Evolutionary conservation across 1,139 yeast genomes (phyloP).

Genomic region (Yamadazyma atlantica): DNA sequence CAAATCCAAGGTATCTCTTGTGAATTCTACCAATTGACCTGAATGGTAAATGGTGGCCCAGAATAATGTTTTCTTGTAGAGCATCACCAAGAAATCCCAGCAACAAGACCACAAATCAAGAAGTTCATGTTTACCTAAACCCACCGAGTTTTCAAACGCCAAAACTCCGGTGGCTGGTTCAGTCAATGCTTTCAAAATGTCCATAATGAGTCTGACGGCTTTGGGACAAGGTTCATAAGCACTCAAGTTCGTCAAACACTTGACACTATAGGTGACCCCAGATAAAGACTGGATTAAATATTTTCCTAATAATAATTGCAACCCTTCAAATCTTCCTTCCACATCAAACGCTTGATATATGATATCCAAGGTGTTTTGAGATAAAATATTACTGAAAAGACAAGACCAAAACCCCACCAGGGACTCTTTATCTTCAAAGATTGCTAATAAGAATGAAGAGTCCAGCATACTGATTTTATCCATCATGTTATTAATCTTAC

Average conservation of each 20-base stretch:
- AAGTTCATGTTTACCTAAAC: constrained; percentile 14
- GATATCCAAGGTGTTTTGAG: constrained; percentile 70
- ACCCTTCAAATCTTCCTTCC: constrained; percentile 65
- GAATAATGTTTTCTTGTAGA: constrained; percentile 62
- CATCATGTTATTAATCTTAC: constrained; percentile 24
- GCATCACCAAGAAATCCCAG: constrained; percentile 72
- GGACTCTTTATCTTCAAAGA: constrained; percentile 22
- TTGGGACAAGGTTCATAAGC: constrained; percentile 76
- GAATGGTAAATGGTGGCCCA: constrained; percentile 73
- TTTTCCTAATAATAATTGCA: constrained; percentile 50
- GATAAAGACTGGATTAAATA: constrained; percentile 44
- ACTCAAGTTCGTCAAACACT: constrained; percentile 44
- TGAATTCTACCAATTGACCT: constrained; percentile 67
- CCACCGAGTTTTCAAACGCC: constrained; percentile 4
- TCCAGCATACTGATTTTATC: constrained; percentile 43
- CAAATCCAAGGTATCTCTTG: constrained; percentile 82
- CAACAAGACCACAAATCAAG: constrained; percentile 59
- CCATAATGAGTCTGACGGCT: constrained; percentile 73
- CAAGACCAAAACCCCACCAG: constrained; percentile 68
- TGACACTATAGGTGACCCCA: constrained; percentile 46
- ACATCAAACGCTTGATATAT: constrained; percentile 73
- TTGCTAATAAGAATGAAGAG: constrained; percentile 38
- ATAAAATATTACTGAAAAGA: constrained; percentile 57
- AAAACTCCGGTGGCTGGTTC: constrained; percentile 52
- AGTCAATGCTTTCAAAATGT: constrained; percentile 60